Percentiles rank a stretch among this genome's conserved stretches.
Evolutionary conservation across 2,329 filamentous ascomycete genomes (phyloP).

Genomic region (Sporothrix inflata): DNA sequence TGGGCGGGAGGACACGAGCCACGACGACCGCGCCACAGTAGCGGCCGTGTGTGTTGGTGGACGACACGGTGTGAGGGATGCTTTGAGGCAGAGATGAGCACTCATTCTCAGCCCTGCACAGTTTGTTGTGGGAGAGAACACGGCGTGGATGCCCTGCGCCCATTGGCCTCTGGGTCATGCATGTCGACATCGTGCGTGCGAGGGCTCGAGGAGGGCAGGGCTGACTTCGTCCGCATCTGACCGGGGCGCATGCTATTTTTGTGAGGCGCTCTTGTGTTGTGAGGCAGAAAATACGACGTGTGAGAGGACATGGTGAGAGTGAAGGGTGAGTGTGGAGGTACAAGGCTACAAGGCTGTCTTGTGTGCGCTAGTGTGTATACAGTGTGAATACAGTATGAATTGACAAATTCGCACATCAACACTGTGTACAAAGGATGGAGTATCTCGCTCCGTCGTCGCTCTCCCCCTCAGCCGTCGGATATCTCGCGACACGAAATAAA

Average conservation of each 20-base stretch:
- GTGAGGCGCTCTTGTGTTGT: background rate
- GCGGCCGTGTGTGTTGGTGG: background rate
- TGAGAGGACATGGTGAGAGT: background rate
- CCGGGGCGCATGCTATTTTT: constrained; percentile 5
- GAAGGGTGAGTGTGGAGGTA: background rate
- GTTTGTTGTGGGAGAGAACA: background rate
- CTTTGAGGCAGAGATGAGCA: background rate
- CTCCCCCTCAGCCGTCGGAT: background rate
- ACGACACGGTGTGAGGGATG: constrained; percentile 1
- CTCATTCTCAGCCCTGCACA: background rate
- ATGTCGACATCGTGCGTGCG: background rate
- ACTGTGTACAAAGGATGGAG: constrained; percentile 7
- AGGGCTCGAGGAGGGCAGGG: background rate
- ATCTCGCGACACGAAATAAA: background rate
- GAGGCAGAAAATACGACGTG: constrained; percentile 8
- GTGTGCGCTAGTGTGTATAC: background rate
- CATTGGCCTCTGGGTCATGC: constrained; percentile 25
- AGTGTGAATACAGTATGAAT: background rate
- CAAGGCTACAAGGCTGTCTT: background rate
- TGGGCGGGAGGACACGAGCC: constrained; percentile 28
- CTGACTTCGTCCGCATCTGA: constrained; percentile 7
- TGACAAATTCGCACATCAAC: background rate
- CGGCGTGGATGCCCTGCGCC: background rate
- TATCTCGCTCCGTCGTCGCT: background rate
- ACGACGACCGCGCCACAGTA: constrained; percentile 24